Evolutionary conservation across 2,329 filamentous ascomycete genomes (phyloP).

Genomic region (Cytospora chrysosperma): DNA sequence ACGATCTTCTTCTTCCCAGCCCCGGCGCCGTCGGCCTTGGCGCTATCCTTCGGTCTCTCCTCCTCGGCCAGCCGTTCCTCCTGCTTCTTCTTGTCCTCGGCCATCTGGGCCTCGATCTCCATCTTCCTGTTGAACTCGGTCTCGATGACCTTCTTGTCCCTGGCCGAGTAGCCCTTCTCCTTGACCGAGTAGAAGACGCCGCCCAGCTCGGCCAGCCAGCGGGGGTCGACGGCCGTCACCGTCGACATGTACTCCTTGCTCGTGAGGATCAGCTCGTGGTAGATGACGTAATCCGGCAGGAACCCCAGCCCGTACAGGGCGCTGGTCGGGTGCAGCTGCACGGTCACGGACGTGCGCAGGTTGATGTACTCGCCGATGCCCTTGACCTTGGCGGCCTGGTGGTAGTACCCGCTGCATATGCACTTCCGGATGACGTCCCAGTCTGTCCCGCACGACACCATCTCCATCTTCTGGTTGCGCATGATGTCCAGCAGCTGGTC

Average conservation of each 20-base stretch:
- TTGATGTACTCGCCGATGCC: conserved; percentile 98
- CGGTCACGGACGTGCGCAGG: conserved; percentile 86
- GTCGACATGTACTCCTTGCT: conserved; percentile 98
- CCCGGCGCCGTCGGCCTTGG: conserved; percentile 33
- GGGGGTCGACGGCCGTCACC: conserved; percentile 92
- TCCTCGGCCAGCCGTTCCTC: conserved; percentile 56
- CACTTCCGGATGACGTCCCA: conserved; percentile 96
- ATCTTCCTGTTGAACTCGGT: conserved; percentile 89
- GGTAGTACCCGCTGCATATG: conserved; percentile 97
- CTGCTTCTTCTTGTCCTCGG: conserved; percentile 72
- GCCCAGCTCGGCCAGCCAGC: conserved; percentile 94
- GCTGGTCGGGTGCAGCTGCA: conserved; percentile 91
- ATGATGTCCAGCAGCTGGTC: conserved; percentile 94
- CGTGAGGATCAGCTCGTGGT: conserved; percentile 96
- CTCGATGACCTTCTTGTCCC: conserved; percentile 84
- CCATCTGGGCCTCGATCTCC: conserved; percentile 93
- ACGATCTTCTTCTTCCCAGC: conserved; percentile 53
- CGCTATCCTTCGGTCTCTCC: conserved; percentile 44
- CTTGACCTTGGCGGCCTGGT: conserved; percentile 94
- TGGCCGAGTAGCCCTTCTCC: conserved; percentile 90
- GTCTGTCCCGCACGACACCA: conserved; percentile 89
- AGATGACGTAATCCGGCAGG: conserved; percentile 94
- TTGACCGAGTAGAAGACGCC: conserved; percentile 97
- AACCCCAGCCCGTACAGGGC: conserved; percentile 91
- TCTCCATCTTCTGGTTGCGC: conserved; percentile 84